Evolutionary conservation across 345 rosid genomes (phyloP).

Genomic region (Citrus australasica): DNA sequence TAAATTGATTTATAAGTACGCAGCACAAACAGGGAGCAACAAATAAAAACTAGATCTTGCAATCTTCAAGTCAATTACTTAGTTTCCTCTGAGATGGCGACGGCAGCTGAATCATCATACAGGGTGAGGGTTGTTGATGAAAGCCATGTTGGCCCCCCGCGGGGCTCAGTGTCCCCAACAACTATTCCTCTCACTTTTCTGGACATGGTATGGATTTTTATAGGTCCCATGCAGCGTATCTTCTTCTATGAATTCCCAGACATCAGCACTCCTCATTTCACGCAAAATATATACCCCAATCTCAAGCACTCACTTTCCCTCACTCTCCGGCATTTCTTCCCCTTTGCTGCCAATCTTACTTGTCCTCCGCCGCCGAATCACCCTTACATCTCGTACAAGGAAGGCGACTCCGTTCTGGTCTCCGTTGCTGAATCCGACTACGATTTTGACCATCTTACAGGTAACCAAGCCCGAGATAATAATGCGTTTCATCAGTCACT

Average conservation of each 20-base stretch:
- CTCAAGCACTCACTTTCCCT: constrained; percentile 47
- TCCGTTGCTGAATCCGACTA: constrained; percentile 29
- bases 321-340: constrained; percentile 45
- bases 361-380: constrained; percentile 18
- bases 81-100: too few species aligned
- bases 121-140: constrained; percentile 11
- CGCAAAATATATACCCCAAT: constrained; percentile 26
- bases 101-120: too few species aligned
- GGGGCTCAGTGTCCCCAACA: constrained; percentile 24
- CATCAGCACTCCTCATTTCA: constrained; percentile 21
- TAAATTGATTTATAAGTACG: too few species aligned
- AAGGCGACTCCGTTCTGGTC: constrained; percentile 31
- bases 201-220: constrained; percentile 21
- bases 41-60: too few species aligned
- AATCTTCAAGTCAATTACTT: too few species aligned
- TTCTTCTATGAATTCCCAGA: constrained; percentile 33
- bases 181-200: constrained; percentile 40
- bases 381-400: constrained; percentile 26
- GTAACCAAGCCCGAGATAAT: constrained; percentile 25
- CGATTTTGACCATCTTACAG: constrained; percentile 20
- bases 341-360: constrained; percentile 28
- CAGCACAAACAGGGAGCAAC: too few species aligned
- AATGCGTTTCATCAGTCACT: constrained; percentile 14
- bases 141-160: constrained; percentile 29
- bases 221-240: constrained; percentile 17